Evolutionary conservation across 2,329 filamentous ascomycete species (phyloP), one percentile per base, ranked within the genome.

Genomic region (Pseudogymnoascus sp.): DNA sequence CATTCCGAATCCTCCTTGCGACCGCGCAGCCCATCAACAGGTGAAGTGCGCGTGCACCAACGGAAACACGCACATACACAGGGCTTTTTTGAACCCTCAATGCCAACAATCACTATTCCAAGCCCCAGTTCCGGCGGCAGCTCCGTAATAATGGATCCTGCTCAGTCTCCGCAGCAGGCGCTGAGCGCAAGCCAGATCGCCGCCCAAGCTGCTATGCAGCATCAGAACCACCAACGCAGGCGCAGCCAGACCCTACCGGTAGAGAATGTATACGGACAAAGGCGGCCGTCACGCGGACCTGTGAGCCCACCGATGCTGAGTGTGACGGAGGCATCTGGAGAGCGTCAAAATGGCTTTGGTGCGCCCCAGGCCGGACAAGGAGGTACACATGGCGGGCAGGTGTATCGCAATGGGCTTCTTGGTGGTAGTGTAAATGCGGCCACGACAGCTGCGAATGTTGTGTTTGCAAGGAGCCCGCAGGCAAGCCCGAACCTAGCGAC

Each of bases 181-280:
- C 68, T 85, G 73, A 74, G 75, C 74, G 84, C 88, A n/a, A 90
- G 88, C 72, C 87, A 90, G 72, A 90, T 91, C 65, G 89, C 89
- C 38, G 89, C 89, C 16, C 89, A 91, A 73, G 85, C 89, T 8
- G 89, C 89, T 69, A 85, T 90, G 76, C 82, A 83, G 34, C 82
- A 86, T 68, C 79, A 82, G 68, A 72, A 75, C 12, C 70, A 72
- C 62, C 68, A 65, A 50, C 79, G 89, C 18, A 88, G 90, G 71
- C 82, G 89, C 59, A 91, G 88, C 12, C 86, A 89, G 71, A 91
- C 89, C 0, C 84, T 89, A 7, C 85, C 89, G 5, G 79, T 82
- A 16, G 82, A 64, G 30, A 65, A 70, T 25, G 57, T 62, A 22
- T 62, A 63, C 43, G 67, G 67, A 32, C 64, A 61, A 54, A 65